phyloP scores from a whole-genome alignment of 2,329 filamentous ascomycete species.

The Penicillium sp. region DNA sequence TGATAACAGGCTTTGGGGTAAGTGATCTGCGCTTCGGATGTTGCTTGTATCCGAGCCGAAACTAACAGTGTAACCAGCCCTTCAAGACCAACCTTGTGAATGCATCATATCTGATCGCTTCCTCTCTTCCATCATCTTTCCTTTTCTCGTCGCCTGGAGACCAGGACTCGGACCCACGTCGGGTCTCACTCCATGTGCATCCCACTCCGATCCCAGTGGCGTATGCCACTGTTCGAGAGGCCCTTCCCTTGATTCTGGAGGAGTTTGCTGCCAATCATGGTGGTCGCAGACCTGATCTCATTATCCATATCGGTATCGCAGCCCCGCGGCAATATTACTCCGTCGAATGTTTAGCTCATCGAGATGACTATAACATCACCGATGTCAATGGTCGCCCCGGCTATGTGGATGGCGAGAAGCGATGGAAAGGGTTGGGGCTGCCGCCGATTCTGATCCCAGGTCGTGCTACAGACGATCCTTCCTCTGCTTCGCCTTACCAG shows the following conservation, averaged over 20 bases:
- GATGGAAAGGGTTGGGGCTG: conserved; percentile 51
- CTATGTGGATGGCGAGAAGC: conserved; percentile 47
- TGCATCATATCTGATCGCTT: conserved; percentile 76
- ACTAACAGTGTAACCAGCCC: conserved; percentile 52
- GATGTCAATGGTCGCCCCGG: conserved; percentile 63
- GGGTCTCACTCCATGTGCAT: conserved; percentile 50
- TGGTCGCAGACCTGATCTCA: conserved; percentile 56
- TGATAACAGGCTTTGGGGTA: conserved; percentile 40
- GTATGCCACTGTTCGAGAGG: conserved; percentile 63
- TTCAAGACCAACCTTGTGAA: conserved; percentile 74
- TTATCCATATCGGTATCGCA: conserved; percentile 80
- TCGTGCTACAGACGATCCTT: conserved; percentile 9
- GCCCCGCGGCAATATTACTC: conserved; percentile 62
- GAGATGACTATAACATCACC: conserved; percentile 66
- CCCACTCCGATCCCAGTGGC: conserved; percentile 66
- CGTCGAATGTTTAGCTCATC: conserved; percentile 67
- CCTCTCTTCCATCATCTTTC: conserved; percentile 63
- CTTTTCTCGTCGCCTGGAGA: conserved; percentile 38
- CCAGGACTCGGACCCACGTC: conserved; percentile 24
- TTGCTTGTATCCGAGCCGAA: conserved; percentile 5
- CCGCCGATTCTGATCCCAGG: conserved; percentile 56
- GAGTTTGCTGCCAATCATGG: conserved; percentile 40
- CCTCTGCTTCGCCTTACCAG: conserved; percentile 24
- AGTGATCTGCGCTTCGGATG: conserved; percentile 19
- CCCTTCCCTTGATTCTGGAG: conserved; percentile 63